Conservation (phyloP, 2,329 filamentous ascomycete species). For the Daldinia sp. region DNA sequence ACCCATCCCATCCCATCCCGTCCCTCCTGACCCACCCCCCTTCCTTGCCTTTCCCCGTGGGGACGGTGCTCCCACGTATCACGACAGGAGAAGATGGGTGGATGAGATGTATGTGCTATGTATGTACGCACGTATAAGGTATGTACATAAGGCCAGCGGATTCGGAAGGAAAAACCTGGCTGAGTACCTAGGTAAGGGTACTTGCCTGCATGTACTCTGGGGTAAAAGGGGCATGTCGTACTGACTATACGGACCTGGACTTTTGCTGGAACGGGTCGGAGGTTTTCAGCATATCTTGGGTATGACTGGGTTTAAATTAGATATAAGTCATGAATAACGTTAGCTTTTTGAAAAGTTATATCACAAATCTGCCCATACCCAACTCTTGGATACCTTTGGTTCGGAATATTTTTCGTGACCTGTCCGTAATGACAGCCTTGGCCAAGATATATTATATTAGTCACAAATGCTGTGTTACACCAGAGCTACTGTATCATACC, state of each 20-base stretch:
- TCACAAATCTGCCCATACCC: neutral
- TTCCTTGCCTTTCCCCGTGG: constrained; percentile 24
- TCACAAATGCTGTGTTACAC: neutral
- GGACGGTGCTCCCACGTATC: constrained; percentile 25
- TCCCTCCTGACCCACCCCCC: neutral
- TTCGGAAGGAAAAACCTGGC: constrained; percentile 20
- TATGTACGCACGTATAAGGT: neutral
- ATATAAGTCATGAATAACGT: neutral
- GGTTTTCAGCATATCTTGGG: neutral
- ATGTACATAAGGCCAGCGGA: constrained; percentile 2
- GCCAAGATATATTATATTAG: neutral
- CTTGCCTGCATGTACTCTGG: neutral
- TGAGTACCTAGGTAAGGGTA: neutral
- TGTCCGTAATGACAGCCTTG: neutral
- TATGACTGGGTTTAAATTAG: neutral
- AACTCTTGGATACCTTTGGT: neutral
- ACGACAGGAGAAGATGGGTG: constrained; percentile 14
- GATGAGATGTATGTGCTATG: neutral
- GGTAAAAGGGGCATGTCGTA: neutral
- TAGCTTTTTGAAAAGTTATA: neutral
- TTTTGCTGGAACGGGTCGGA: neutral
- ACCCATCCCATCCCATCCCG: constrained; percentile 14
- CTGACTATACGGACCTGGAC: neutral
- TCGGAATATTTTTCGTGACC: neutral
- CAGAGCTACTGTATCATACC: neutral